Evolutionary conservation across 768 basidiomycete genomes (phyloP).

Genomic region (Pleurotus eryngii): DNA sequence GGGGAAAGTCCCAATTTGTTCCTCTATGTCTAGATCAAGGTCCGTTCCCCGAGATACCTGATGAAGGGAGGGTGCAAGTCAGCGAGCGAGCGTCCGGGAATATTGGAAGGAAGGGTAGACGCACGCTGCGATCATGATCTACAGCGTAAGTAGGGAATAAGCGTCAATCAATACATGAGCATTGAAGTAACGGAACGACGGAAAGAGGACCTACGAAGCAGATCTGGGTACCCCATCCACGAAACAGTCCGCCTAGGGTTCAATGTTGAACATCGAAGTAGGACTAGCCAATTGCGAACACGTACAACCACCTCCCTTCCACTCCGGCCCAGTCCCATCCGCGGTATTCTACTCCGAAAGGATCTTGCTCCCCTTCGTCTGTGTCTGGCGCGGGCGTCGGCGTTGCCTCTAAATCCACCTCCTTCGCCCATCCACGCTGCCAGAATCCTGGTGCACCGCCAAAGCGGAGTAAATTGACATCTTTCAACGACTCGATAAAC

Average conservation of each 20-base stretch:
- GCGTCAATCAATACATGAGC: neutral
- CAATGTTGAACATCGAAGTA: neutral
- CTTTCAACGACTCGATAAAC: conserved; percentile 21
- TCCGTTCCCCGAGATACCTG: neutral
- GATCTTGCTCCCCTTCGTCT: conserved; percentile 17
- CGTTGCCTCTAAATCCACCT: conserved; percentile 9
- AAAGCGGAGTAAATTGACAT: conserved; percentile 34
- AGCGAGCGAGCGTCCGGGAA: neutral
- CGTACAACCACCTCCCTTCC: conserved; percentile 51
- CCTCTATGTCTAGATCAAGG: conserved; percentile 24
- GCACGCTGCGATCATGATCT: neutral
- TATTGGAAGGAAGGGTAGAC: neutral
- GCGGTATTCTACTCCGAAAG: conserved; percentile 14
- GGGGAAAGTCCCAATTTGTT: conserved; percentile 53
- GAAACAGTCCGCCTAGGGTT: conserved; percentile 47
- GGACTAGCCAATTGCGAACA: neutral
- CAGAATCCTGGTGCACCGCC: conserved; percentile 41
- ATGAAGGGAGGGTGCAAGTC: neutral
- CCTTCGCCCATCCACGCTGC: conserved; percentile 18
- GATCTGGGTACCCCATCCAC: conserved; percentile 57
- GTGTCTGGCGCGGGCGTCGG: neutral
- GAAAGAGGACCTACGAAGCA: conserved; percentile 38
- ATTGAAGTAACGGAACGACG: neutral
- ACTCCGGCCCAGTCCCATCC: conserved; percentile 65
- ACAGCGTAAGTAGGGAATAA: neutral